A percentile compares a stretch with the other conserved stretches of the same genome.
Evolutionary conservation across 2,329 filamentous ascomycete genomes (phyloP).

Genomic region (Mariannaea elegans): DNA sequence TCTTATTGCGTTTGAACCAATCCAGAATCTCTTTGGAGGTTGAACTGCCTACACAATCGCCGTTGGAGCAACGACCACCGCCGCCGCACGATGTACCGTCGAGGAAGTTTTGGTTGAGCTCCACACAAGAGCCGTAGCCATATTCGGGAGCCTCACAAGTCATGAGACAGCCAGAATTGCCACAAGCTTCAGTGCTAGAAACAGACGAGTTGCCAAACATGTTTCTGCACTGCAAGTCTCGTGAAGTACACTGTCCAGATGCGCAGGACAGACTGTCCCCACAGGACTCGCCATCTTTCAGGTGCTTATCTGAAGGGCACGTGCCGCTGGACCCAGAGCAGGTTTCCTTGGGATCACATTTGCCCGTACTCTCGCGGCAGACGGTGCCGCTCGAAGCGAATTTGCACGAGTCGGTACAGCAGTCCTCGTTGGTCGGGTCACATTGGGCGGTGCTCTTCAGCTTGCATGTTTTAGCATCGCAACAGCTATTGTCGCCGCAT

Average conservation of each 20-base stretch:
- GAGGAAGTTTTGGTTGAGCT: conserved; percentile 88
- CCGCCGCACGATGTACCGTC: conserved; percentile 88
- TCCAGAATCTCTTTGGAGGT: conserved; percentile 74
- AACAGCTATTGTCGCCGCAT: conserved; percentile 83
- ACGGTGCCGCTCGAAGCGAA: conserved; percentile 74
- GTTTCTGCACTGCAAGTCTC: conserved; percentile 87
- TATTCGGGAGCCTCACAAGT: conserved; percentile 79
- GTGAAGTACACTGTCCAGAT: conserved; percentile 92
- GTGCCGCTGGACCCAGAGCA: conserved; percentile 77
- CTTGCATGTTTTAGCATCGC: conserved; percentile 85
- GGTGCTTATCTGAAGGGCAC: conserved; percentile 78
- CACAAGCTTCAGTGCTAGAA: conserved; percentile 84
- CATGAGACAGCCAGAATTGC: conserved; percentile 71
- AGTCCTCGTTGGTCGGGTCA: conserved; percentile 83
- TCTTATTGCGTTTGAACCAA: conserved; percentile 82
- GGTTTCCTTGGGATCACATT: conserved; percentile 85
- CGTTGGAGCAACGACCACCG: conserved; percentile 82
- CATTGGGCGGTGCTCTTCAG: conserved; percentile 81
- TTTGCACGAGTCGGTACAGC: conserved; percentile 74
- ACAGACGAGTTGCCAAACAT: conserved; percentile 80
- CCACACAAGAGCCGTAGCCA: conserved; percentile 71
- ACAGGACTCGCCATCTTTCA: conserved; percentile 76
- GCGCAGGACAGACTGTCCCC: conserved; percentile 80
- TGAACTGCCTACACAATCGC: conserved; percentile 76
- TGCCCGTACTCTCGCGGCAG: conserved; percentile 81